Conservation (phyloP, 169 alveolate species). For the Eimeria brunetti region DNA sequence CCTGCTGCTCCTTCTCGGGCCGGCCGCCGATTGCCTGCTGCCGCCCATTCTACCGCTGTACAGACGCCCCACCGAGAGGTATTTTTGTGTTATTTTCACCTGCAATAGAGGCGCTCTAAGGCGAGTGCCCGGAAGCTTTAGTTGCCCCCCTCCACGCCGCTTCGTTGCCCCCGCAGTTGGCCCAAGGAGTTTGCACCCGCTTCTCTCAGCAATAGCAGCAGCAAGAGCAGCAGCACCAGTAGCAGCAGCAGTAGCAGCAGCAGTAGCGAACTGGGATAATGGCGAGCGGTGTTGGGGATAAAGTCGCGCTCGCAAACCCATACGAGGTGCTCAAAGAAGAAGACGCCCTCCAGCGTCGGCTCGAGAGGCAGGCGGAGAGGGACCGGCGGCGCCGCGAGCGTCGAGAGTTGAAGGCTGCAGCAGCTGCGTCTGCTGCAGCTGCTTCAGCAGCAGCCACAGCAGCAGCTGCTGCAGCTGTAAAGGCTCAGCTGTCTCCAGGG, state of each 20-base stretch:
- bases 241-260: conserved; percentile 11
- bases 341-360: conserved; percentile 61
- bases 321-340: conserved; percentile 66
- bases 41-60: background rate
- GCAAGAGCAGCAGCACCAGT: conserved; percentile 5
- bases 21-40: background rate
- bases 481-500: conserved; percentile 54
- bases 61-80: background rate
- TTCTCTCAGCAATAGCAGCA: background rate
- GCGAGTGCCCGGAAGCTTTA: background rate
- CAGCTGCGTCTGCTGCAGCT: conserved; percentile 50
- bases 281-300: conserved; percentile 72
- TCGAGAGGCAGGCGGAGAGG: conserved; percentile 57
- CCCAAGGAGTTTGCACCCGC: background rate
- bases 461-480: conserved; percentile 59
- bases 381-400: conserved; percentile 49
- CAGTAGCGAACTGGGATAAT: conserved; percentile 10
- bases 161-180: background rate
- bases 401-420: conserved; percentile 44
- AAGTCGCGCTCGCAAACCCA: conserved; percentile 67
- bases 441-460: conserved; percentile 62
- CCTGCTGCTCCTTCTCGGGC: conserved; percentile 19
- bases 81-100: background rate
- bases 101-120: background rate
- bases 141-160: background rate